A percentile compares a stretch with the other conserved stretches of the same genome.
Conservation (phyloP, 2,329 filamentous ascomycete species). For the Davidsoniella neocaledoniae region DNA sequence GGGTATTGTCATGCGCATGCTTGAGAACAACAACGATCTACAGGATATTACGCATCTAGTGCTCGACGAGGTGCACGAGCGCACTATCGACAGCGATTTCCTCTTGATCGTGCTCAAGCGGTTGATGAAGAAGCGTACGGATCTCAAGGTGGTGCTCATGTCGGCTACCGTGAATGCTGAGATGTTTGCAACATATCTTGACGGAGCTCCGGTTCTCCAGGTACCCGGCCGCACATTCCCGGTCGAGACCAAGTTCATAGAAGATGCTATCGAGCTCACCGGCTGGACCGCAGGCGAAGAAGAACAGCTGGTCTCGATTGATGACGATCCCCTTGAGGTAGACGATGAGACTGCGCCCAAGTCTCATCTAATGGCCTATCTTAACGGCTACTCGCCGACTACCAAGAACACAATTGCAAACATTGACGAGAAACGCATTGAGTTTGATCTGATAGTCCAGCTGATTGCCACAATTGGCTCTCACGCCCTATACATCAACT, state of each 20-base stretch:
- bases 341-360: slow-evolving; percentile 36
- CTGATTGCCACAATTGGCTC: slow-evolving; percentile 62
- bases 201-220: slow-evolving; percentile 68
- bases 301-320: slow-evolving; percentile 20
- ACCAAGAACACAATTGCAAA: slow-evolving; percentile 60
- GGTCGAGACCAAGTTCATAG: slow-evolving; percentile 71
- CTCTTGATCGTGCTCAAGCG: slow-evolving; percentile 81
- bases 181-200: slow-evolving; percentile 76
- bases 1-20: slow-evolving; percentile 93
- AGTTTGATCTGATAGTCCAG: slow-evolving; percentile 71
- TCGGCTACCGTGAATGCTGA: slow-evolving; percentile 91
- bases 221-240: slow-evolving; percentile 91
- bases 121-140: slow-evolving; percentile 56
- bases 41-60: slow-evolving; percentile 84
- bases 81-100: slow-evolving; percentile 93
- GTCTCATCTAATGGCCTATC: slow-evolving; percentile 43
- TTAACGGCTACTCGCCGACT: slow-evolving; percentile 57
- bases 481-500: slow-evolving; percentile 46
- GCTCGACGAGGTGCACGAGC: slow-evolving; percentile 94
- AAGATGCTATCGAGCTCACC: slow-evolving; percentile 82
- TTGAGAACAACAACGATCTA: slow-evolving; percentile 75
- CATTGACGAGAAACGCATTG: slow-evolving; percentile 82
- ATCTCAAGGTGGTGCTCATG: slow-evolving; percentile 90
- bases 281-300: slow-evolving; percentile 48
- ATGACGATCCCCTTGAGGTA: slow-evolving; percentile 28